Percentiles rank a stretch among this genome's conserved stretches.
These are phyloP conservation scores for Dispira simplex DNA, from an alignment of 192 early-diverging fungal genomes.

Conservation along the genomic window DNA sequence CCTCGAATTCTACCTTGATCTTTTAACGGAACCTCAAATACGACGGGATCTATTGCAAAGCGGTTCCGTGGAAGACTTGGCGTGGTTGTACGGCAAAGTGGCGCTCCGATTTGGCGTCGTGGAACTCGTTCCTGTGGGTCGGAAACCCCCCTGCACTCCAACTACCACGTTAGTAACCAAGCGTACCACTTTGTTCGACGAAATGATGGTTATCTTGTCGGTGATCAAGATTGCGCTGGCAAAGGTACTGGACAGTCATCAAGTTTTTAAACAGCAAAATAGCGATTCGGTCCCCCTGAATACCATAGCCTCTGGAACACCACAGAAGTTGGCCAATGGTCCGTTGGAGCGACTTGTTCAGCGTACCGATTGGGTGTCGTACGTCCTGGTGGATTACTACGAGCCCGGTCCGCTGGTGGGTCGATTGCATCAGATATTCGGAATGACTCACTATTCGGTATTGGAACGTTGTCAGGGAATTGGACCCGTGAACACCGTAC, in stretches of 20 bases:
- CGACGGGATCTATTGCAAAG: background rate
- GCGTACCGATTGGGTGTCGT: background rate
- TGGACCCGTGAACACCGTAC: background rate
- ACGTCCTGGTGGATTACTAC: background rate
- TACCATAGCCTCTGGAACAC: background rate
- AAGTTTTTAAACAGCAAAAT: background rate
- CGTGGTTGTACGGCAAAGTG: conserved; percentile 7
- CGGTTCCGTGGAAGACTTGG: background rate
- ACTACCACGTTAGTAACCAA: background rate
- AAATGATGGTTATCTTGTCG: background rate
- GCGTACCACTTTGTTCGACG: background rate
- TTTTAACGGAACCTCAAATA: background rate
- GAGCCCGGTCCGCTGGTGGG: background rate
- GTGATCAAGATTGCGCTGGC: conserved; percentile 1
- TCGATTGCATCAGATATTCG: background rate
- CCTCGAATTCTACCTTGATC: background rate
- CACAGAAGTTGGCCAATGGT: background rate
- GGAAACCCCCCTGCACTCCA: too few species aligned
- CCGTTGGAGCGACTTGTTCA: background rate
- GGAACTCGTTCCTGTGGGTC: background rate
- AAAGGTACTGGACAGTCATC: background rate
- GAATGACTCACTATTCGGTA: background rate
- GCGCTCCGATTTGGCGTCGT: background rate
- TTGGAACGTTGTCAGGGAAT: background rate
- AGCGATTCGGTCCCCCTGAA: background rate